Evolutionary conservation across 371 early-diverging fungal genomes (phyloP).

Genomic region (Mucor ambiguus): DNA sequence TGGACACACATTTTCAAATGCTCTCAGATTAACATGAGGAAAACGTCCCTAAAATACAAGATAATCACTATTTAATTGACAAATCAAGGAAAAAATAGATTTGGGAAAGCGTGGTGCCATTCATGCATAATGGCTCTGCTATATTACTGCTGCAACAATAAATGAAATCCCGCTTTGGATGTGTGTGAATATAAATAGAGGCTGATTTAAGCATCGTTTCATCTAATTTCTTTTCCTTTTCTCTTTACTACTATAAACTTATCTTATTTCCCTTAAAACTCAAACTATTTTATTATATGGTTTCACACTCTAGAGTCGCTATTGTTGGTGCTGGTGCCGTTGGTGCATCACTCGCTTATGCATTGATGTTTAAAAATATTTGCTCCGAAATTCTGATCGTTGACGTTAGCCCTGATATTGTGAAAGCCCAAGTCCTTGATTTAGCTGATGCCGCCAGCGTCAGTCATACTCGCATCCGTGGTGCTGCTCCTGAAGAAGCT

Average conservation of each 20-base stretch:
- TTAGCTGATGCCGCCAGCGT: constrained; percentile 77
- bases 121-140: neutral
- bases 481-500: constrained; percentile 67
- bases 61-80: neutral
- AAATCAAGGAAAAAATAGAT: neutral
- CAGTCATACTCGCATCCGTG: constrained; percentile 62
- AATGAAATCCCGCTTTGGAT: neutral
- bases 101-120: neutral
- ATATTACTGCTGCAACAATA: neutral
- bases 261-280: constrained; percentile 1
- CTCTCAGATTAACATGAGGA: neutral
- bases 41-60: neutral
- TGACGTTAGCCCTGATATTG: constrained; percentile 64
- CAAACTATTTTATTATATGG: constrained; percentile 12
- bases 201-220: neutral
- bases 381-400: constrained; percentile 75
- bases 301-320: constrained; percentile 48
- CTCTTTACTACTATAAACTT: neutral
- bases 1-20: neutral
- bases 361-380: constrained; percentile 70
- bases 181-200: neutral
- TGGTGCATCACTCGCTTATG: constrained; percentile 79
- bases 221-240: constrained; percentile 2
- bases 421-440: constrained; percentile 80
- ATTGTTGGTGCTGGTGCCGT: constrained; percentile 85